These are phyloP conservation scores for Decorospora gaudefroyi DNA, from an alignment of 2,329 filamentous ascomycete genomes.

Conservation along the genomic window DNA sequence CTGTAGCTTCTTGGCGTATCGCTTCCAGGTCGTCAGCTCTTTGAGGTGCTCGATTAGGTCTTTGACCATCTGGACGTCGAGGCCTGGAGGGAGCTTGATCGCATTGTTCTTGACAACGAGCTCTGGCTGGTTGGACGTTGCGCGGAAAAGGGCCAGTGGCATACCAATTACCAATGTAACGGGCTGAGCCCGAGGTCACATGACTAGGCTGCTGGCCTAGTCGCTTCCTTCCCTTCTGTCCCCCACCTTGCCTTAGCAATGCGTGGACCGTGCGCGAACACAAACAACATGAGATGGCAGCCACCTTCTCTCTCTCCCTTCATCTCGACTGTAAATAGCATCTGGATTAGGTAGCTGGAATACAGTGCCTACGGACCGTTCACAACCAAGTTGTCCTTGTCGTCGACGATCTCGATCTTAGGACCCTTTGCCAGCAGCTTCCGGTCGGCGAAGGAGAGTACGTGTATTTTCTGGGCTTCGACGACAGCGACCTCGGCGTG, in stretches of 20 bases:
- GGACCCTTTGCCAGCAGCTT: background rate
- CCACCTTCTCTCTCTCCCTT: too few species aligned
- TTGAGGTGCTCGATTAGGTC: background rate
- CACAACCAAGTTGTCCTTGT: background rate
- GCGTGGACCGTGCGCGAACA: too few species aligned
- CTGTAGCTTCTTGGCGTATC: background rate
- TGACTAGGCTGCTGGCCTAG: too few species aligned
- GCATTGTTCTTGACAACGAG: background rate
- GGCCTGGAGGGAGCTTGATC: background rate
- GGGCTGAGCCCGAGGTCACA: too few species aligned
- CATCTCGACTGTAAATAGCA: too few species aligned
- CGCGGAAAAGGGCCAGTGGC: background rate
- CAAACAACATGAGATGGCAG: too few species aligned
- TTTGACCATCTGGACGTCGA: background rate
- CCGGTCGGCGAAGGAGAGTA: slow-evolving; percentile 1
- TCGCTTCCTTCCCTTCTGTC: too few species aligned
- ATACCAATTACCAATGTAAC: too few species aligned
- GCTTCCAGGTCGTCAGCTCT: background rate
- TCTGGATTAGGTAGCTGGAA: too few species aligned
- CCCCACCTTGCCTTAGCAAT: too few species aligned
- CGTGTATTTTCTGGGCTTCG: background rate
- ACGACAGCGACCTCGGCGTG: background rate
- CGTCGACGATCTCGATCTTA: background rate
- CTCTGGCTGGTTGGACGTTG: background rate
- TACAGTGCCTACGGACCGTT: too few species aligned